These are phyloP conservation scores for Solanum habrochaites DNA, from an alignment of 257 asterid genomes.

Conservation along the genomic window DNA sequence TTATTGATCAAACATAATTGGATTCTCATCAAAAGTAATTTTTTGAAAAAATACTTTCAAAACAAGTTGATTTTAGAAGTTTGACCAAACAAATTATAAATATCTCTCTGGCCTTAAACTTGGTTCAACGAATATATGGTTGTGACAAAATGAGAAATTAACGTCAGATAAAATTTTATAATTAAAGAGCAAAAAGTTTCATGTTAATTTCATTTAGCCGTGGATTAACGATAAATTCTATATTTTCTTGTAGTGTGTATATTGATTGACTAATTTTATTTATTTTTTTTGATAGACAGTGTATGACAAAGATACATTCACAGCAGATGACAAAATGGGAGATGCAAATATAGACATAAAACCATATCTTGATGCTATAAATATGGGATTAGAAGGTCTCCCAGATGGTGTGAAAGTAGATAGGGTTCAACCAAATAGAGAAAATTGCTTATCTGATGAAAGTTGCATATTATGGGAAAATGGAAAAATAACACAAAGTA, in stretches of 20 bases:
- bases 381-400: slow-evolving; percentile 42
- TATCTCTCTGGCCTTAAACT: background rate
- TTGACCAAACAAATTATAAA: background rate
- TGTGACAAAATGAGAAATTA: background rate
- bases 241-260: background rate
- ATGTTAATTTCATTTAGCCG: background rate
- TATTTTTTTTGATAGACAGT: slow-evolving; percentile 24
- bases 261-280: background rate
- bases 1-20: background rate
- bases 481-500: slow-evolving; percentile 67
- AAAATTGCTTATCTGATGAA: slow-evolving; percentile 52
- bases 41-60: background rate
- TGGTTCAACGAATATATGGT: background rate
- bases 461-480: slow-evolving; percentile 58
- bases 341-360: slow-evolving; percentile 43
- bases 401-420: slow-evolving; percentile 62
- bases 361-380: slow-evolving; percentile 39
- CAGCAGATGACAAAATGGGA: slow-evolving; percentile 80
- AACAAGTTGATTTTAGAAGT: background rate
- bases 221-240: background rate
- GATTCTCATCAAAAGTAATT: background rate
- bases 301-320: slow-evolving; percentile 77
- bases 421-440: slow-evolving; percentile 40
- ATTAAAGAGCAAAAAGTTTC: too few species aligned
- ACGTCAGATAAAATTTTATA: background rate